These are phyloP conservation scores for Sabuloglossum arenarium DNA, from an alignment of 495 filamentous ascomycete genomes.

Conservation along the genomic window DNA sequence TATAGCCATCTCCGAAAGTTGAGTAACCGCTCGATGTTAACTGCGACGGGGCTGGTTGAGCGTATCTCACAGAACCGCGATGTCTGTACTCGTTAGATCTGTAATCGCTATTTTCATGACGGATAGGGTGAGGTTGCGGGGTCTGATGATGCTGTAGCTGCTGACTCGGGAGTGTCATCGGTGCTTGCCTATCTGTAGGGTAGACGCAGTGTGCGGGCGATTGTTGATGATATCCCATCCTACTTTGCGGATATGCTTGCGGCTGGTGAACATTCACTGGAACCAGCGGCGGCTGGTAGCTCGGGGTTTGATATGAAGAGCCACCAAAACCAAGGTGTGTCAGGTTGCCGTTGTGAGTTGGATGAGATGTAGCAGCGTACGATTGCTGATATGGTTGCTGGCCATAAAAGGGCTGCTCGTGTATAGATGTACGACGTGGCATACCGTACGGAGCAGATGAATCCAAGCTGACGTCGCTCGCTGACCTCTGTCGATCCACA, in stretches of 20 bases:
- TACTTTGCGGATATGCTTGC: background rate
- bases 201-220: background rate
- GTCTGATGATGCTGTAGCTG: background rate
- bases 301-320: background rate
- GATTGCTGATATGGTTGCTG: background rate
- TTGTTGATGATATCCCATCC: background rate
- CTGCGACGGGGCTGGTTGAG: background rate
- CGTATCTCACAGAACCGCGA: background rate
- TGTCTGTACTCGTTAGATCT: background rate
- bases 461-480: constrained; percentile 49
- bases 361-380: background rate
- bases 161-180: background rate
- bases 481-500: constrained; percentile 42
- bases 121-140: background rate
- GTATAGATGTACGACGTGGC: constrained; percentile 22
- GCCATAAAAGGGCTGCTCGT: constrained; percentile 8
- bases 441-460: constrained; percentile 16
- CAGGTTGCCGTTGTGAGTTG: background rate
- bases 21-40: background rate
- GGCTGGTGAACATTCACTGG: background rate
- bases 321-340: background rate
- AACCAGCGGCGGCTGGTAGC: background rate
- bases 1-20: background rate
- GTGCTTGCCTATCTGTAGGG: background rate
- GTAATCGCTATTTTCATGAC: constrained; percentile 2